Conservation (phyloP, 805 yeast species). For the Saturnispora quitensis region DNA sequence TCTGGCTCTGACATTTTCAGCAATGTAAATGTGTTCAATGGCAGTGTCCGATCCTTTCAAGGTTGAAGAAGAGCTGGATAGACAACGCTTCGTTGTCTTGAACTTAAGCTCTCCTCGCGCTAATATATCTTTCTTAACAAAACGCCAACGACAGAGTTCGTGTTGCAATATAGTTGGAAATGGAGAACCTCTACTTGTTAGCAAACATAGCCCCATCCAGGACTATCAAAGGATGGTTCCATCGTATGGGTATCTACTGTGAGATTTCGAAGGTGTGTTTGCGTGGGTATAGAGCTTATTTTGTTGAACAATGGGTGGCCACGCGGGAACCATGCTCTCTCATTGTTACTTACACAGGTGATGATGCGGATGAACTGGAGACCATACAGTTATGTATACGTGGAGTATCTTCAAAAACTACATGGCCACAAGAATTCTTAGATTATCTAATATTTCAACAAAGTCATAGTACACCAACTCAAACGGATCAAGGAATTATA, state of each 20-base stretch:
- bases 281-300: slow-evolving; percentile 78
- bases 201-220: background rate
- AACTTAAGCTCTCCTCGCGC: background rate
- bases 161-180: background rate
- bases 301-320: slow-evolving; percentile 92
- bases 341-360: slow-evolving; percentile 82
- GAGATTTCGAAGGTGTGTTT: slow-evolving; percentile 2
- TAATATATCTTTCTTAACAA: background rate
- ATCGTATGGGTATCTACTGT: background rate
- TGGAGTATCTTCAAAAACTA: background rate
- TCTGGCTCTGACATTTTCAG: slow-evolving; percentile 8
- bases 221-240: background rate
- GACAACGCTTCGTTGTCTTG: background rate
- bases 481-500: slow-evolving; percentile 48
- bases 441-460: slow-evolving; percentile 58
- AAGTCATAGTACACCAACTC: slow-evolving; percentile 57
- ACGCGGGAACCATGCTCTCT: slow-evolving; percentile 58
- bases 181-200: slow-evolving; percentile 1
- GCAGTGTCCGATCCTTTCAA: background rate
- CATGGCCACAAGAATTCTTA: slow-evolving; percentile 45
- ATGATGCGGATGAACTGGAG: slow-evolving; percentile 47
- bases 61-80: background rate
- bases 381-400: background rate
- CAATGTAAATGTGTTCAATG: background rate
- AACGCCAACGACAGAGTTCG: background rate